These are phyloP conservation scores for Aspergillus campestris DNA, from an alignment of 495 filamentous ascomycete genomes.

Conservation along the genomic window DNA sequence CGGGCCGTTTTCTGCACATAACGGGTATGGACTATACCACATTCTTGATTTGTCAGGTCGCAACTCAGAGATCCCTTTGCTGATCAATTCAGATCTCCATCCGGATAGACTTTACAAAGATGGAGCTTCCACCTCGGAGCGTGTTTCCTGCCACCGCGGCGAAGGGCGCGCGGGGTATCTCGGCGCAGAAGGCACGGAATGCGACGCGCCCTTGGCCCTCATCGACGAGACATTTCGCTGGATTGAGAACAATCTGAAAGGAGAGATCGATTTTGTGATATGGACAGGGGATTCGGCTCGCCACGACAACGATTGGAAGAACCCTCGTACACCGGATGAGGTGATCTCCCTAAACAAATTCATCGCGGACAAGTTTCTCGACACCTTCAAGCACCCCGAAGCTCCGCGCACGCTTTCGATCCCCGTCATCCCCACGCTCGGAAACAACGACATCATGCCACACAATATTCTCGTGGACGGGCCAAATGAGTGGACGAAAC, in stretches of 20 bases:
- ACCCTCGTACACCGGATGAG: conserved; percentile 66
- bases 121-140: conserved; percentile 58
- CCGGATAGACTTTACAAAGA: conserved; percentile 77
- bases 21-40: conserved; percentile 53
- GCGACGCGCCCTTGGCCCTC: conserved; percentile 73
- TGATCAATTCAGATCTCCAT: conserved; percentile 61
- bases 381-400: conserved; percentile 52
- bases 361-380: conserved; percentile 66
- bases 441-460: conserved; percentile 95
- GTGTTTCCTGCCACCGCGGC: conserved; percentile 70
- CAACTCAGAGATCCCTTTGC: neutral
- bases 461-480: conserved; percentile 88
- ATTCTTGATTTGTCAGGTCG: too few relatives aligned
- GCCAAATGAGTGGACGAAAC: conserved; percentile 74
- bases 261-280: conserved; percentile 85
- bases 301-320: conserved; percentile 84
- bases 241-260: conserved; percentile 77
- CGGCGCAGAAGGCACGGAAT: conserved; percentile 78
- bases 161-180: conserved; percentile 69
- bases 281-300: conserved; percentile 97
- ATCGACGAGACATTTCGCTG: conserved; percentile 88
- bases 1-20: conserved; percentile 85
- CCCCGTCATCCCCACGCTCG: conserved; percentile 82
- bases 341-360: conserved; percentile 66
- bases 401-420: conserved; percentile 53